phyloP scores from a whole-genome alignment of 768 basidiomycete species.

The Amanita polypyramis region DNA sequence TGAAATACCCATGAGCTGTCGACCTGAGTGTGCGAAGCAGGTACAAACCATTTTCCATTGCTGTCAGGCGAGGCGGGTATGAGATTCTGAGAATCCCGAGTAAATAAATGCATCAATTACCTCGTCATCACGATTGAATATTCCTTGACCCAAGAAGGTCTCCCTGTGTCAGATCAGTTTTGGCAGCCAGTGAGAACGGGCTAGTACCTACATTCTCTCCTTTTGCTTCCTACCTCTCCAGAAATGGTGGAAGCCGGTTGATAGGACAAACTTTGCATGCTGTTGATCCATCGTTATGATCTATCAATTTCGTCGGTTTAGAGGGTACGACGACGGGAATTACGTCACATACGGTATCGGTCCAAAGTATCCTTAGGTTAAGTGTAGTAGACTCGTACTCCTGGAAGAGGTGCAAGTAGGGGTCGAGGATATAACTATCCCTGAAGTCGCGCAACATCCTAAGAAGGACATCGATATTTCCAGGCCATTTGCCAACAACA shows the following conservation, averaged over 20 bases:
- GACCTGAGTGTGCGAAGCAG: not conserved
- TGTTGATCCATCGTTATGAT: slow-evolving; percentile 70
- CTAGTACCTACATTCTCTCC: slow-evolving; percentile 46
- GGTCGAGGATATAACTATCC: slow-evolving; percentile 50
- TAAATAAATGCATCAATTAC: slow-evolving; percentile 21
- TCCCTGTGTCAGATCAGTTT: slow-evolving; percentile 23
- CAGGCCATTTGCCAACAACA: slow-evolving; percentile 64
- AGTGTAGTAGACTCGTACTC: slow-evolving; percentile 64
- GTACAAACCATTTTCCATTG: slow-evolving; percentile 53
- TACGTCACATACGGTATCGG: slow-evolving; percentile 45
- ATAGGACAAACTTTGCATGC: slow-evolving; percentile 51
- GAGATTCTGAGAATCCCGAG: not conserved
- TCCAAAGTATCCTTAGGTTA: slow-evolving; percentile 60
- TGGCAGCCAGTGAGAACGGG: not conserved
- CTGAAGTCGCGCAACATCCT: slow-evolving; percentile 43
- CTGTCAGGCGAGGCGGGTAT: slow-evolving; percentile 16
- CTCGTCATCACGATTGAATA: slow-evolving; percentile 71
- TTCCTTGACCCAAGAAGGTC: slow-evolving; percentile 61
- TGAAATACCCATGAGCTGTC: slow-evolving; percentile 15
- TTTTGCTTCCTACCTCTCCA: slow-evolving; percentile 57
- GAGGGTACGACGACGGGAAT: not conserved
- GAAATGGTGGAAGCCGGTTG: slow-evolving; percentile 58
- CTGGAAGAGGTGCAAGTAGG: slow-evolving; percentile 55
- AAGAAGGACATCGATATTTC: slow-evolving; percentile 63
- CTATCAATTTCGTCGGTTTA: slow-evolving; percentile 21